Percentiles rank a stretch among this genome's conserved stretches.
Conservation (phyloP, 2,329 filamentous ascomycete genomes). For the Phialemonium atrogriseum region DNA sequence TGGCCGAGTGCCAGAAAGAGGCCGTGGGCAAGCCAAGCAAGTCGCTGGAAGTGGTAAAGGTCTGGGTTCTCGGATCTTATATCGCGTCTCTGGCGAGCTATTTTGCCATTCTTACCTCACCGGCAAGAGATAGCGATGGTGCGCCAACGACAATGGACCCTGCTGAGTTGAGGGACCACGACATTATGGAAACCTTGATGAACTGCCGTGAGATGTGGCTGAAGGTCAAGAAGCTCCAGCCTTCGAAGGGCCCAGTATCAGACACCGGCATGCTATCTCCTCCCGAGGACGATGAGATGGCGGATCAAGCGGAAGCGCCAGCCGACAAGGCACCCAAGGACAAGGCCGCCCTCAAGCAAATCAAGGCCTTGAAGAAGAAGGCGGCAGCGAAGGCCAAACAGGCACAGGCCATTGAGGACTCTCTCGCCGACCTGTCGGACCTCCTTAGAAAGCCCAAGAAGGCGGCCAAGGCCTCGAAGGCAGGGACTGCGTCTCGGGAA, state of each 20-base stretch:
- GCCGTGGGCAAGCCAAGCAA: conserved; percentile 43
- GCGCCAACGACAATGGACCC: conserved; percentile 58
- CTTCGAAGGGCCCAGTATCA: conserved; percentile 25
- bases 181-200: conserved; percentile 79
- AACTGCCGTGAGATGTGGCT: conserved; percentile 76
- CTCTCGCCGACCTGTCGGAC: conserved; percentile 60
- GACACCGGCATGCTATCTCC: conserved; percentile 25
- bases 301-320: conserved; percentile 6
- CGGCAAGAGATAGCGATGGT: conserved; percentile 50
- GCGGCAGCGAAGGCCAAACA: conserved; percentile 31
- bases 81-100: conserved; percentile 85
- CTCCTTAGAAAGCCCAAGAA: conserved; percentile 43
- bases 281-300: conserved; percentile 17
- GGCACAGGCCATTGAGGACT: conserved; percentile 58
- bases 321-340: conserved; percentile 17
- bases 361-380: conserved; percentile 30
- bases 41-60: conserved; percentile 60
- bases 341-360: conserved; percentile 17
- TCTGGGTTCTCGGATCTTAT: conserved; percentile 77
- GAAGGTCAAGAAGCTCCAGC: conserved; percentile 57
- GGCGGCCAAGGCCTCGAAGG: conserved; percentile 19
- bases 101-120: conserved; percentile 84
- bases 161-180: conserved; percentile 76
- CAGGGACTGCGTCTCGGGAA: no score
- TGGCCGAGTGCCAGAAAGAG: conserved; percentile 50